Percentiles rank a stretch among this genome's conserved stretches.
phyloP scores from a whole-genome alignment of 306 rosid species.

The Vachellia pachyceras region DNA sequence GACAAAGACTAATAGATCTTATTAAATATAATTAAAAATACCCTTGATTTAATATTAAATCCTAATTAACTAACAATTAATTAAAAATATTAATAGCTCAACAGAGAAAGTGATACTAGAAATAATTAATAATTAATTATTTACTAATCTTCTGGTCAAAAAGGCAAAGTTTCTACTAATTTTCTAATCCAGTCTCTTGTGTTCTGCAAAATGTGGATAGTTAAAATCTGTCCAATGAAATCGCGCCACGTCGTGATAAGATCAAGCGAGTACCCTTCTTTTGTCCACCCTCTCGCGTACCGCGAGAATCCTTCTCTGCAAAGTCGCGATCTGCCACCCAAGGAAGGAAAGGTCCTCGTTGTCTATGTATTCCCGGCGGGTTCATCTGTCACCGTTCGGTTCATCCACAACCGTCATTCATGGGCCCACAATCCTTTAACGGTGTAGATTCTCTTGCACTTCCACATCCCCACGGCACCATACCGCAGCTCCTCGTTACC shows the following conservation, averaged over 20 bases:
- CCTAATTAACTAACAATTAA: too few relatives aligned
- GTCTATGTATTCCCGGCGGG: background rate
- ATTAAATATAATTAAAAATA: too few relatives aligned
- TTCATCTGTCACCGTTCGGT: background rate
- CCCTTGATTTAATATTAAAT: too few relatives aligned
- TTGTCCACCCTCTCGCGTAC: background rate
- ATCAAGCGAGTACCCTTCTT: background rate
- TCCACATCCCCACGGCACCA: background rate
- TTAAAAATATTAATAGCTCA: too few relatives aligned
- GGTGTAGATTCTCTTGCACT: background rate
- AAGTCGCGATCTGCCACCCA: slow-evolving; percentile 10
- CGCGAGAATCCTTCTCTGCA: background rate
- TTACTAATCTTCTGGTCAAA: background rate
- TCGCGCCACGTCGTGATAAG: background rate
- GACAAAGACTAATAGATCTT: too few relatives aligned
- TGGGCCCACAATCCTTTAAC: background rate
- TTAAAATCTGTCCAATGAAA: background rate
- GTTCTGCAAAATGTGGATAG: background rate
- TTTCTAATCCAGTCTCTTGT: background rate
- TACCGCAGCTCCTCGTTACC: background rate
- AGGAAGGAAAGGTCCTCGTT: background rate
- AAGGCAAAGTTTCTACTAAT: background rate
- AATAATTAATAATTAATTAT: too few relatives aligned
- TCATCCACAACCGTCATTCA: background rate
- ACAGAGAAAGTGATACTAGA: too few relatives aligned